A percentile compares a stretch with the other conserved stretches of the same genome.
phyloP scores from a whole-genome alignment of 352 stramenopile species.

The Thraustotheca clavata region DNA sequence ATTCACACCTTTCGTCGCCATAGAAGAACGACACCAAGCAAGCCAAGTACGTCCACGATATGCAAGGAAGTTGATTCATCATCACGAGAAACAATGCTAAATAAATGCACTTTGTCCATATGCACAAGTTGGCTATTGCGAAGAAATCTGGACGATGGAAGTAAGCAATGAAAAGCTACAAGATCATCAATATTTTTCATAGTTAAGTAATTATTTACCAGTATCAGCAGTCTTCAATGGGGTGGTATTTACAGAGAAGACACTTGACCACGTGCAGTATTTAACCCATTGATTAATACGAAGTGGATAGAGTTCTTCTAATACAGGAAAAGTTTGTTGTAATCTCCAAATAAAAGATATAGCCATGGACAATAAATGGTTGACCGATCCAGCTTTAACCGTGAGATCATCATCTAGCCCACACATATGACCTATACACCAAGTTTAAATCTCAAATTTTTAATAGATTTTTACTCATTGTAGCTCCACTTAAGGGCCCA shows the following conservation, averaged over 20 bases:
- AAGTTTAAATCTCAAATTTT: slow-evolving; percentile 47
- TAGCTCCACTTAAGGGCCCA: slow-evolving; percentile 11
- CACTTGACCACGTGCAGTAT: not conserved
- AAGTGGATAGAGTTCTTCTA: not conserved
- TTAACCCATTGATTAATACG: not conserved
- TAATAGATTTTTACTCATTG: slow-evolving; percentile 4
- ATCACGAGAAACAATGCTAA: slow-evolving; percentile 31
- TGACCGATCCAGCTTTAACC: slow-evolving; percentile 21
- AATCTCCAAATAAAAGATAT: not conserved
- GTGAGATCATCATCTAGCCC: slow-evolving; percentile 27
- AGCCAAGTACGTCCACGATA: not conserved
- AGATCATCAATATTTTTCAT: not conserved
- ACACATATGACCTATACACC: slow-evolving; percentile 22
- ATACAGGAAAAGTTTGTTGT: not conserved
- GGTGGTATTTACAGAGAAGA: slow-evolving; percentile 18
- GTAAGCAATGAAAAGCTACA: not conserved
- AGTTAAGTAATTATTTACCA: not conserved
- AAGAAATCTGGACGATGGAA: not conserved
- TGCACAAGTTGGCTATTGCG: slow-evolving; percentile 1
- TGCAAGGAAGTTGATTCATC: slow-evolving; percentile 22
- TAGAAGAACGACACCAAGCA: not conserved
- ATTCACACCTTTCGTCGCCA: not conserved
- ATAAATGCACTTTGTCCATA: slow-evolving; percentile 3
- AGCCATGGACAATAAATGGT: not conserved
- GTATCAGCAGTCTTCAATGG: not conserved